phyloP scores from a whole-genome alignment of 106 monocot species.

The Ottelia alismoides region DNA sequence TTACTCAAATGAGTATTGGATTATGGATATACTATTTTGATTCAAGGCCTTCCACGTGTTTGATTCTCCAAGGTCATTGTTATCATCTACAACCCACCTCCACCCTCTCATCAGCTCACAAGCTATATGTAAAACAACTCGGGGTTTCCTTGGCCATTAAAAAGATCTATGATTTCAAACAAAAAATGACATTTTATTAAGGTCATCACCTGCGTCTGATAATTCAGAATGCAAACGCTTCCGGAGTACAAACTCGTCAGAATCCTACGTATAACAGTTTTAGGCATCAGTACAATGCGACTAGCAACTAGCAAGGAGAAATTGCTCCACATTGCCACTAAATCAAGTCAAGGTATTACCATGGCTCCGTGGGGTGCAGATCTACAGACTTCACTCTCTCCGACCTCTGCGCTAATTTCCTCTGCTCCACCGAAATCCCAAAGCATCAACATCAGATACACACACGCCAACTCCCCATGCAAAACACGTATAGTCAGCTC shows the following conservation, averaged over 20 bases:
- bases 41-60: too few species aligned
- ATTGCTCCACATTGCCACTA: background rate
- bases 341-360: constrained; percentile 28
- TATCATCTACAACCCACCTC: too few species aligned
- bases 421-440: constrained; percentile 7
- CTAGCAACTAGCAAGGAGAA: background rate
- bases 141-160: too few species aligned
- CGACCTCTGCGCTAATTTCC: constrained; percentile 24
- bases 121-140: too few species aligned
- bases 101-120: too few species aligned
- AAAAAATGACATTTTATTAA: too few species aligned
- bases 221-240: constrained; percentile 87
- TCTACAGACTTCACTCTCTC: constrained; percentile 29
- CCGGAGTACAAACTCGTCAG: constrained; percentile 89
- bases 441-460: background rate
- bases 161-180: too few species aligned
- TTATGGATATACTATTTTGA: too few species aligned
- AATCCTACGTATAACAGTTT: constrained; percentile 43
- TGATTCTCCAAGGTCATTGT: too few species aligned
- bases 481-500: background rate
- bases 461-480: background rate
- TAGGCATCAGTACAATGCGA: background rate
- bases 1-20: too few species aligned
- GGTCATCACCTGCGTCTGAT: constrained; percentile 64
- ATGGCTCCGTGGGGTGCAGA: constrained; percentile 64